phyloP scores from a whole-genome alignment of 148 eudicot species.

The Vaccinium myrtillus region DNA sequence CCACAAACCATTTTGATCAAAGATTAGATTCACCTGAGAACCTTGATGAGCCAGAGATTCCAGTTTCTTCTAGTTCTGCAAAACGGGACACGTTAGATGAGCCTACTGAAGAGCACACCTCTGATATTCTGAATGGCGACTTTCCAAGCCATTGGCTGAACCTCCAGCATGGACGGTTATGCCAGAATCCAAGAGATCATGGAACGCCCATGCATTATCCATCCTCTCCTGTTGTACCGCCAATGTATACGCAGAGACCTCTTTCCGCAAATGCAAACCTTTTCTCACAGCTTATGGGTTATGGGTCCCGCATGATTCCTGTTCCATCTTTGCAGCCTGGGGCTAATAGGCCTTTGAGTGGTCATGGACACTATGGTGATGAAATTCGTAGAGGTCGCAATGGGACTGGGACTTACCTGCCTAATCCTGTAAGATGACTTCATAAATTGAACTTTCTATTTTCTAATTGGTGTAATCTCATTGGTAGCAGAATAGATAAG shows the following conservation, averaged over 20 bases:
- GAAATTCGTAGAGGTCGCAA: conserved; percentile 39
- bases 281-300: conserved; percentile 30
- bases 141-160: conserved; percentile 53
- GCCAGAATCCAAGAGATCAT: conserved; percentile 37
- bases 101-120: conserved; percentile 29
- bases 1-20: conserved; percentile 11
- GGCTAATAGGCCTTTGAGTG: conserved; percentile 29
- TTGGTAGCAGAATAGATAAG: background rate
- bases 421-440: conserved; percentile 44
- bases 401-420: conserved; percentile 68
- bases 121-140: conserved; percentile 56
- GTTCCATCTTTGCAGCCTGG: conserved; percentile 37
- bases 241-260: conserved; percentile 34
- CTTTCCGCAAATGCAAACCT: conserved; percentile 25
- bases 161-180: conserved; percentile 55
- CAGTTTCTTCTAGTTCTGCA: conserved; percentile 15
- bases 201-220: conserved; percentile 29
- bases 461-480: background rate
- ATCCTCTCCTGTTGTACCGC: conserved; percentile 35
- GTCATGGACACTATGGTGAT: conserved; percentile 34
- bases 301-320: conserved; percentile 35
- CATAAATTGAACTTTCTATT: conserved; percentile 2
- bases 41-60: conserved; percentile 22
- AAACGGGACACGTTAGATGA: conserved; percentile 23
- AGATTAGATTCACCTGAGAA: conserved; percentile 25